Evolutionary conservation across 208 protist genomes (phyloP), one percentile per base, ranked within the genome.

Genomic region (Trypanosoma grayi): DNA sequence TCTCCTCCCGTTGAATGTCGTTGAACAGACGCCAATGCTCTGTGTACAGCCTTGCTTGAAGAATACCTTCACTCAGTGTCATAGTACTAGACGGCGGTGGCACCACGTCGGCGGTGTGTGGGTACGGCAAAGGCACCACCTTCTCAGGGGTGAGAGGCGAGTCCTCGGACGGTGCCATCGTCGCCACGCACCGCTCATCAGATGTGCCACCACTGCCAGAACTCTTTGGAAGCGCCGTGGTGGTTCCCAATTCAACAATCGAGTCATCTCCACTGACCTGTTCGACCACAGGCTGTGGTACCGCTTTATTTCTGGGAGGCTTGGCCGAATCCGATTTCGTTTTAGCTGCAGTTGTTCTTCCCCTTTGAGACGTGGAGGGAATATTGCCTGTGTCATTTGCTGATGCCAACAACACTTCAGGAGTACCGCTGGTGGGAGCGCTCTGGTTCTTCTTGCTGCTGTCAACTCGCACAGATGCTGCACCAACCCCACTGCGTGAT

Each of bases 21-120:
- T 87, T 90, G 62, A 81, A 90, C 18, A 68, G 28, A 0, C 59
- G 59, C 81, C 78, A 85, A 48, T 81, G 52, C 18, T 81, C 75
- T n/a, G 74, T 70, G 46, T 43, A 56, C 14, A 69, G 28, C 18
- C 56, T 60, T 20, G 63, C 63, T 28, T 72, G 47, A 20, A 60
- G 25, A 54, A 60, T 18, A 16, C 43, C 43, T 8, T 57, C 65
- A 6, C 61, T 46, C 22, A 68, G 11, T 16, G 4, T n/a, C 28
- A 45, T 34, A 8, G n/a, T 33, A 47, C 8, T 33, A 34, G 33
- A 53, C 2, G 36, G 14, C 20, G 5, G 4, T 34, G 14, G 36
- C 40, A 36, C 2, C 8, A 28, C 50, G 4, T 14, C 11, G 24
- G 36, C 10, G 4, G 20, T 25, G 13, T 20, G 11, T 16, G 34